Evolutionary conservation across 73 alveolate species (phyloP).

Genomic region (Paraurostyla sp.): DNA sequence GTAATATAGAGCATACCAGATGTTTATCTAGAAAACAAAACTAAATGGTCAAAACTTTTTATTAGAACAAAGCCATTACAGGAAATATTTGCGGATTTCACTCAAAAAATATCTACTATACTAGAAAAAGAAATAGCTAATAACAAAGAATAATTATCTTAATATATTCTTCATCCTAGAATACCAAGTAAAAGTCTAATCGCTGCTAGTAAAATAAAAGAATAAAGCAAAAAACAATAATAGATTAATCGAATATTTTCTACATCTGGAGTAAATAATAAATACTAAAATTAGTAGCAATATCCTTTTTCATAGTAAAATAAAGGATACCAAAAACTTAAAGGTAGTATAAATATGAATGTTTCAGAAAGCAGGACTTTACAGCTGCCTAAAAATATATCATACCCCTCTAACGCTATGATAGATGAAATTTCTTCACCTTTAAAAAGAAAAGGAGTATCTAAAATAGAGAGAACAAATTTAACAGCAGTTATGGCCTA

Average conservation of each 20-base stretch:
- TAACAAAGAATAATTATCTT: slow-evolving; percentile 12
- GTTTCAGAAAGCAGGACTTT: neutral
- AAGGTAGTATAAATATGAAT: neutral
- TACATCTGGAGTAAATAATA: neutral
- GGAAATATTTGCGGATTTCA: neutral
- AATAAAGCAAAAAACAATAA: neutral
- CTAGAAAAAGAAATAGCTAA: slow-evolving; percentile 20
- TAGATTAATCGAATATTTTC: neutral
- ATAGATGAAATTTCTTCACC: neutral
- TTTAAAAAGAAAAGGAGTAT: neutral
- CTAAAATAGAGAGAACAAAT: neutral
- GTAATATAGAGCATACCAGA: slow-evolving; percentile 10
- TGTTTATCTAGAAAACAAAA: slow-evolving; percentile 1
- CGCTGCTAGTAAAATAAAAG: neutral
- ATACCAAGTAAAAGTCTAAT: neutral
- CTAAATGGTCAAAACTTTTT: slow-evolving; percentile 18
- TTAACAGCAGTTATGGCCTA: neutral
- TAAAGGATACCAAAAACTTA: neutral
- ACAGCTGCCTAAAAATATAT: neutral
- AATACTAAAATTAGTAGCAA: neutral
- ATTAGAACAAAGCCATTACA: slow-evolving; percentile 11
- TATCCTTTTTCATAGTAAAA: no score
- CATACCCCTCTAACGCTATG: neutral
- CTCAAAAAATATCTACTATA: neutral
- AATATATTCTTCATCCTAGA: slow-evolving; percentile 30